phyloP scores from a whole-genome alignment of 2,329 filamentous ascomycete genomes.

The Ceratocystis cubensis region DNA sequence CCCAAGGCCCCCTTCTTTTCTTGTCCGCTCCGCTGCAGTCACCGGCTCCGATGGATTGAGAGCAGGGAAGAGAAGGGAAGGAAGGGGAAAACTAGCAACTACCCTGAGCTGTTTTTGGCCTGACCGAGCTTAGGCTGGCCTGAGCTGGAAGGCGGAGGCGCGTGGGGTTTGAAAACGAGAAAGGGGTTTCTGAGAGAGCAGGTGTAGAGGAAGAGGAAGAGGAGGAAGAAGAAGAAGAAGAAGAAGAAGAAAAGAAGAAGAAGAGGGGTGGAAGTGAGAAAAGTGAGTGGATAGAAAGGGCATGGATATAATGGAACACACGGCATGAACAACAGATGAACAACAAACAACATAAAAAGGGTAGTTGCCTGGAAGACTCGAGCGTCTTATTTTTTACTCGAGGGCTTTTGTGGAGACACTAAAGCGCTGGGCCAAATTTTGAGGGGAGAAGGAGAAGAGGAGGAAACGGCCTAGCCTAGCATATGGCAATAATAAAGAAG shows the following conservation, averaged over 20 bases:
- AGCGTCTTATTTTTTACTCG: not conserved
- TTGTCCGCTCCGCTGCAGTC: not conserved
- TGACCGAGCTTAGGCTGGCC: not conserved
- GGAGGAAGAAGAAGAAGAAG: not conserved
- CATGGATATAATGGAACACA: not conserved
- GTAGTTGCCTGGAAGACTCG: slow-evolving; percentile 5
- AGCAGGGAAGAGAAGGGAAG: not conserved
- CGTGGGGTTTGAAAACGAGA: not conserved
- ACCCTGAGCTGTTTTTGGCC: not conserved
- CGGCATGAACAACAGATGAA: slow-evolving; percentile 6
- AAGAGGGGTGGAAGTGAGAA: not conserved
- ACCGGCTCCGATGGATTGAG: not conserved
- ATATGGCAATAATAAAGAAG: not conserved
- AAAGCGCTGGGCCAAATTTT: not conserved
- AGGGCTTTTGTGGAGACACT: not conserved
- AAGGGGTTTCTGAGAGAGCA: not conserved
- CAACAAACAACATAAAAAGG: not conserved
- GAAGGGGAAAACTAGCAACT: slow-evolving; percentile 2
- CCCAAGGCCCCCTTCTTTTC: not conserved
- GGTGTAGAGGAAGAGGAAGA: not conserved
- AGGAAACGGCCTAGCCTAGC: not conserved
- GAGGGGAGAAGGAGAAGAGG: not conserved
- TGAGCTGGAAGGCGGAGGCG: not conserved
- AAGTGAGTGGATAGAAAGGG: not conserved
- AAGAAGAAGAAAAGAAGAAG: not conserved